A percentile compares a stretch with the other conserved stretches of the same genome.
Conservation (phyloP, 805 yeast genomes). For the Lachancea sp. region DNA sequence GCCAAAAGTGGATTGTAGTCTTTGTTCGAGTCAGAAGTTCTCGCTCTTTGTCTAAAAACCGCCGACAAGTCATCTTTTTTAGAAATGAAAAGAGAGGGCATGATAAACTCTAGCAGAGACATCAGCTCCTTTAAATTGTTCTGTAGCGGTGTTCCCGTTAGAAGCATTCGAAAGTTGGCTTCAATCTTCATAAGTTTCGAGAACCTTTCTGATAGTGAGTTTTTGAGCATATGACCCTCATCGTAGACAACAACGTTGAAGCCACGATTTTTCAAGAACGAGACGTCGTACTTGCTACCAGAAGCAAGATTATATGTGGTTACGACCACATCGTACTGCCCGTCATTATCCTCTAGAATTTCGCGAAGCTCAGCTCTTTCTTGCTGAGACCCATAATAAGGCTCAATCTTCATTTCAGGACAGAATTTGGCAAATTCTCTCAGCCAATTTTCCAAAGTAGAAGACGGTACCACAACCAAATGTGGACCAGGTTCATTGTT, state of each 20-base stretch:
- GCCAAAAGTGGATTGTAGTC: slow-evolving; percentile 76
- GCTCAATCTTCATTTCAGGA: slow-evolving; percentile 75
- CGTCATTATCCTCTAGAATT: slow-evolving; percentile 47
- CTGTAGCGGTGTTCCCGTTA: slow-evolving; percentile 97
- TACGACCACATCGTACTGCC: slow-evolving; percentile 76
- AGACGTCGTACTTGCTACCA: slow-evolving; percentile 74
- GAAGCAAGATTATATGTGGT: slow-evolving; percentile 92
- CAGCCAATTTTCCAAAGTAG: slow-evolving; percentile 95
- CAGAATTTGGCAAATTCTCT: slow-evolving; percentile 89
- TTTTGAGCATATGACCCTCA: slow-evolving; percentile 96
- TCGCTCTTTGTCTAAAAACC: slow-evolving; percentile 82
- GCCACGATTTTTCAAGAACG: slow-evolving; percentile 63
- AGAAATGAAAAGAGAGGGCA: slow-evolving; percentile 75
- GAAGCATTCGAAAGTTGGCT: slow-evolving; percentile 76
- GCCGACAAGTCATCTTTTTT: slow-evolving; percentile 76
- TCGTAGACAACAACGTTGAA: slow-evolving; percentile 91
- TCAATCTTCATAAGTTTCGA: slow-evolving; percentile 74
- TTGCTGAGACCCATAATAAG: slow-evolving; percentile 82
- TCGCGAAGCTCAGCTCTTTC: slow-evolving; percentile 84
- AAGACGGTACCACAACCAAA: slow-evolving; percentile 90
- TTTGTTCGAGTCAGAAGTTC: slow-evolving; percentile 49
- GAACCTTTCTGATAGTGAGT: slow-evolving; percentile 82
- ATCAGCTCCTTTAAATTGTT: slow-evolving; percentile 87
- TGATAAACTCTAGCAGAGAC: slow-evolving; percentile 82
- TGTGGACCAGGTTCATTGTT: slow-evolving; percentile 65